Evolutionary conservation across 176 grass and related monocot genomes (phyloP), one percentile per base, ranked within the genome.

Genomic region (Hordeum marinum): DNA sequence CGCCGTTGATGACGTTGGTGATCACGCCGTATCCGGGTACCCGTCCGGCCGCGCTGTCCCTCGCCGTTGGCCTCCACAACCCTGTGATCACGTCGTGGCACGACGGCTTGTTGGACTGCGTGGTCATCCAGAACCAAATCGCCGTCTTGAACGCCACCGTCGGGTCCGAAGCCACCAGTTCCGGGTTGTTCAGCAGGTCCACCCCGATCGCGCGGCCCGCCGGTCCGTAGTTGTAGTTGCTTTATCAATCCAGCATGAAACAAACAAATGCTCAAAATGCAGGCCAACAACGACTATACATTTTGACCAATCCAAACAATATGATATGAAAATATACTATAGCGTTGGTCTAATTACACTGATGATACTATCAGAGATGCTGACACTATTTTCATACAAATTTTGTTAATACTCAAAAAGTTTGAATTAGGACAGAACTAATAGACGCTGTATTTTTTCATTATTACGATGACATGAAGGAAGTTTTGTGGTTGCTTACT

Each of bases 181-280:
- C 45, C 4, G 83, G 88, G 50, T 86, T 90, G 46, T 32, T 42
- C 15, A 90, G 37, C 4, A 90, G 82, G 70, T 90, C 70, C 1
- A 3, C 25, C 11, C 77, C 25, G 45, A 90, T 55, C 2, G 83
- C 83, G 6, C 11, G 5, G 0, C 79, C 68, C 0, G 70, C 69
- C 21, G 3, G 63, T 6, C 79, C 70, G 13, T 92, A 92, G 70
- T 88, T 90, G 79, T 84, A 90, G 59, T 83, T 90, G 39, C 88
- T 86, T 69, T 1, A 50, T 18, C 32, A 3, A 34, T 50, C 46
- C 14, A 50, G 0, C 46, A 50, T 50, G 46, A 50, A 17, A 50
- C 46, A 50, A 50, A 4, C 32, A 34, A 34, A 34, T 29, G 4
- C 32, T 34, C 32, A 34, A 34, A 34, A 34, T 34, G 0, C 14